A percentile compares a stretch with the other conserved stretches of the same genome.
These are phyloP conservation scores for Fusarium nodosum DNA, from an alignment of 2,329 filamentous ascomycete species.

Conservation along the genomic window DNA sequence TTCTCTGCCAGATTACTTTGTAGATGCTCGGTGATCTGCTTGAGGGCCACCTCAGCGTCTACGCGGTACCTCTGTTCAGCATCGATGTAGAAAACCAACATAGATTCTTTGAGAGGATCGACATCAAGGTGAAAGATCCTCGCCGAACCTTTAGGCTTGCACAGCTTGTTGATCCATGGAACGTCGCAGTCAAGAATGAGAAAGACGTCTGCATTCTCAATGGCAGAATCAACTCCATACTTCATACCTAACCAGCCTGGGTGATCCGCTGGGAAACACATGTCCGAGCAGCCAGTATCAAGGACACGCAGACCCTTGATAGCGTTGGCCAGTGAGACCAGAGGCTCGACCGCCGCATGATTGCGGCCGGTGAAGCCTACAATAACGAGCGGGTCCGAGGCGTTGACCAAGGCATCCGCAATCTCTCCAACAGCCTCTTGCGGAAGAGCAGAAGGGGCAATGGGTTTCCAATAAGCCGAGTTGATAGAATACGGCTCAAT, in stretches of 20 bases:
- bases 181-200: conserved; percentile 35
- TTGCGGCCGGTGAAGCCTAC: conserved; percentile 28
- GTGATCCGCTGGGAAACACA: conserved; percentile 37
- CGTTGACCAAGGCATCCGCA: background rate
- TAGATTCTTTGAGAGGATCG: conserved; percentile 26
- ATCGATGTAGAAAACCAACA: conserved; percentile 22
- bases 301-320: conserved; percentile 21
- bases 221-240: conserved; percentile 18
- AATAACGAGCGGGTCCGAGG: conserved; percentile 20
- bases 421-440: conserved; percentile 12
- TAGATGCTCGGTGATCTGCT: conserved; percentile 10
- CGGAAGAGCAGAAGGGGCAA: conserved; percentile 12
- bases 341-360: conserved; percentile 17
- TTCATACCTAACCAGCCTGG: conserved; percentile 23
- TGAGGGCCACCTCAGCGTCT: background rate
- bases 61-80: conserved; percentile 30
- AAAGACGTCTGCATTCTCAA: conserved; percentile 24
- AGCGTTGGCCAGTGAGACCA: conserved; percentile 6
- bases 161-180: conserved; percentile 31
- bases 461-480: conserved; percentile 6
- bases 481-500: conserved; percentile 25
- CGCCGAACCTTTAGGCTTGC: background rate
- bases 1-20: accelerated
- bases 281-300: conserved; percentile 31
- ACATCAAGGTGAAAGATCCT: conserved; percentile 31